Conservation (phyloP, 2,329 filamentous ascomycete species). For the Pestalotiopsis sp. region DNA sequence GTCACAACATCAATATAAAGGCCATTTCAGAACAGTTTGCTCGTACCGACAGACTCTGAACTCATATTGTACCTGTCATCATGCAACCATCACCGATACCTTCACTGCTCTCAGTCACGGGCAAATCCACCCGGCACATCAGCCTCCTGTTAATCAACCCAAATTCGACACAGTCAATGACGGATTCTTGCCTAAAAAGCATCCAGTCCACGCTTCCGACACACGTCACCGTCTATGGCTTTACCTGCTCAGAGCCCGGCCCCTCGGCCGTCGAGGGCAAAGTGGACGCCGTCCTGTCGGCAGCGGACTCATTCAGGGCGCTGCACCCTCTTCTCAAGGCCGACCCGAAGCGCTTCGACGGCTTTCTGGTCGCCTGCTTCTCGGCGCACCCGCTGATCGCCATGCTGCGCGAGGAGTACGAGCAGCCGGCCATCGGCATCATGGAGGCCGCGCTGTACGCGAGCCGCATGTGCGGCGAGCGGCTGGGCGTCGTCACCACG, state of each 20-base stretch:
- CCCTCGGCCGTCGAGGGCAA: constrained; percentile 53
- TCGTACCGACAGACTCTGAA: no score
- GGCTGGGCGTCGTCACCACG: constrained; percentile 46
- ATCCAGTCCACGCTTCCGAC: constrained; percentile 44
- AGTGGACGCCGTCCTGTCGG: constrained; percentile 50
- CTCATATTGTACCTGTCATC: no score
- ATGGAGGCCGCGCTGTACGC: constrained; percentile 46
- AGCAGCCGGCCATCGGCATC: constrained; percentile 47
- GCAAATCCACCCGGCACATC: constrained; percentile 21
- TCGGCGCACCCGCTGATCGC: constrained; percentile 47
- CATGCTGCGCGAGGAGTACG: constrained; percentile 47
- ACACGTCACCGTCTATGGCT: constrained; percentile 48
- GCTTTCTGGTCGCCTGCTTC: constrained; percentile 51
- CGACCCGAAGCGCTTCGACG: constrained; percentile 40
- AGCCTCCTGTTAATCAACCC: constrained; percentile 63
- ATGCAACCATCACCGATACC: background rate
- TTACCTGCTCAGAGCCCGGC: constrained; percentile 49
- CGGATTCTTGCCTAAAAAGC: constrained; percentile 48
- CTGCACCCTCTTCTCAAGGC: constrained; percentile 36
- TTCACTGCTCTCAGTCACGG: constrained; percentile 13
- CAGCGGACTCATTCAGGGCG: constrained; percentile 47
- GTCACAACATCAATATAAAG: no score
- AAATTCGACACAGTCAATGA: constrained; percentile 61
- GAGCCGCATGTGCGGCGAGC: constrained; percentile 47
- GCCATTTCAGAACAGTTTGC: no score